A percentile compares a stretch with the other conserved stretches of the same genome.
phyloP scores from a whole-genome alignment of 1,139 yeast genomes.

The Saccharomyces pastorianus region DNA sequence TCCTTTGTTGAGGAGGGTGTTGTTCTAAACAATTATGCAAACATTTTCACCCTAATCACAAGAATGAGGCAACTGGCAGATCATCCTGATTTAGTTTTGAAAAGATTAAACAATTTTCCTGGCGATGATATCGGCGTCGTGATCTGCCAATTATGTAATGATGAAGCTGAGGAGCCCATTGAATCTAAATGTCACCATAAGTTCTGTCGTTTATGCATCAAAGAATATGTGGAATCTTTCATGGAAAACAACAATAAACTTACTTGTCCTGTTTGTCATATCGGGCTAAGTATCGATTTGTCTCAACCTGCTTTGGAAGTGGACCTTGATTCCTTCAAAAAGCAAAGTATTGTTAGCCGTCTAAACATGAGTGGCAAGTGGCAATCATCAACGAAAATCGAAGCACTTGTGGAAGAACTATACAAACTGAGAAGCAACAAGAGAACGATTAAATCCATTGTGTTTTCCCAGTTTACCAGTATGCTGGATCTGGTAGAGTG shows the following conservation, averaged over 20 bases:
- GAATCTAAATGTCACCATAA: constrained; percentile 89
- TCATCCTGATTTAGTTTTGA: constrained; percentile 90
- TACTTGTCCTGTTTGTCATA: constrained; percentile 94
- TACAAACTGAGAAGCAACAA: constrained; percentile 78
- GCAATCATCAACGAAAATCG: constrained; percentile 92
- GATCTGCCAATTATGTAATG: constrained; percentile 90
- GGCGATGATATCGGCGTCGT: constrained; percentile 48
- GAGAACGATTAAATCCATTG: constrained; percentile 88
- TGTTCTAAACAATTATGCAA: constrained; percentile 89
- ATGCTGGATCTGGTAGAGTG: constrained; percentile 94
- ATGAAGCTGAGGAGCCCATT: constrained; percentile 95
- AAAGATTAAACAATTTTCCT: constrained; percentile 43
- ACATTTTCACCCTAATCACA: constrained; percentile 88
- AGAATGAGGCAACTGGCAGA: constrained; percentile 97
- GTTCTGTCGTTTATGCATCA: constrained; percentile 86
- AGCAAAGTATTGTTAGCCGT: constrained; percentile 82
- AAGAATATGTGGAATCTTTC: constrained; percentile 80
- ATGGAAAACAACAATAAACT: constrained; percentile 53
- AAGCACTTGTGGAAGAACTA: constrained; percentile 88
- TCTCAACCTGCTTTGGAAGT: constrained; percentile 82
- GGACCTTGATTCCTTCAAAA: constrained; percentile 50
- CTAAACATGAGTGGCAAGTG: constrained; percentile 80
- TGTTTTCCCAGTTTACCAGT: constrained; percentile 91
- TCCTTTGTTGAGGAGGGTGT: constrained; percentile 92
- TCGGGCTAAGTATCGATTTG: constrained; percentile 80